Base-by-base conservation (phyloP, 2,329 filamentous ascomycete species). In the Aspergillus sp. region DNA sequence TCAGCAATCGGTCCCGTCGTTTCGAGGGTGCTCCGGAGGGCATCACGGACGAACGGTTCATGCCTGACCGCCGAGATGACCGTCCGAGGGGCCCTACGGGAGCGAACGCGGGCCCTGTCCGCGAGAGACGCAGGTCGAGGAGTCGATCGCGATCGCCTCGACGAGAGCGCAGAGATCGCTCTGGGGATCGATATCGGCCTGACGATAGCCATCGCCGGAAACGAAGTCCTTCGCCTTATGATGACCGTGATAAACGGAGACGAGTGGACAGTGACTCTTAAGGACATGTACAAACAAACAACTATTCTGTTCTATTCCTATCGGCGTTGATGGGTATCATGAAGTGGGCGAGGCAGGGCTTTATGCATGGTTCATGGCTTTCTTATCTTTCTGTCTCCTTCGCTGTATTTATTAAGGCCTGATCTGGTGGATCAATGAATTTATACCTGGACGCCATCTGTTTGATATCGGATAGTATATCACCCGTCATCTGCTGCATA, bases 111-210 rank as follows among this genome's bases (percentile, higher is more conserved):
- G 78, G 75, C 61, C 70, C 67, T 29, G 72, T 82, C 22, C 73
- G 73, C 45, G 70, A 75, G 55, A 69, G 78, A 55, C 70, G 67
- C 54, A 71, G 70, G 39, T 74, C 73, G 6, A 67, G 69, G 36
- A 75, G 75, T 20, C 65, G 77, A 76, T 87, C 85, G 2, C 74
- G 78, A 59, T 87, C 85, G n/a, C 84, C 69, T 5, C 75, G 82
- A 54, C 68, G 69, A 61, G 72, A 69, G 16, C 64, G 63, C 54
- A 66, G 70, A 51, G 84, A 86, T 46, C 75, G 77, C 16, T 71
- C 69, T 20, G 62, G 65, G 49, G 81, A 84, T 64, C 80, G 82
- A 20, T 77, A 87, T 67, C 80, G 84, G 39, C 68, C 65, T 47
- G 72, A 72, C 50, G 62, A 68, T 55, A 67, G 70, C 59, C 67